phyloP scores from a whole-genome alignment of 2,329 filamentous ascomycete species.

The Curvularia lunata region DNA sequence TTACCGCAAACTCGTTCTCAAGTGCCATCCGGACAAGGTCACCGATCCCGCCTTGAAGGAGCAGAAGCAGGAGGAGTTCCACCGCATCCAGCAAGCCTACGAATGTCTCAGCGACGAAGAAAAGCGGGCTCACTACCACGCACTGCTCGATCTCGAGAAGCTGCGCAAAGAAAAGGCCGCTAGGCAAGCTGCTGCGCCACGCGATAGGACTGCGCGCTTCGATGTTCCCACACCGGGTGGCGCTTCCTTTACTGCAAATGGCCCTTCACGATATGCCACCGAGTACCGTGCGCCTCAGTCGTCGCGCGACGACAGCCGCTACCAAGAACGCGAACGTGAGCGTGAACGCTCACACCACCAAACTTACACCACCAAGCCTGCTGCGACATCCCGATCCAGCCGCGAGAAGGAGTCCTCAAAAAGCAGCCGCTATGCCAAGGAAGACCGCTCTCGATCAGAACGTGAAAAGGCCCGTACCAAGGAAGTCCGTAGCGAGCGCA shows the following conservation, averaged over 20 bases:
- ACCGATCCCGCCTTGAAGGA: slow-evolving; percentile 78
- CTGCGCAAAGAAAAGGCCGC: slow-evolving; percentile 63
- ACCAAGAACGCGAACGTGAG: slow-evolving; percentile 41
- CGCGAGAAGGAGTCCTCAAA: slow-evolving; percentile 40
- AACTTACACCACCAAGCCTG: slow-evolving; percentile 41
- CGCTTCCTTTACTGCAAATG: slow-evolving; percentile 28
- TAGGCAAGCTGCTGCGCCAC: slow-evolving; percentile 41
- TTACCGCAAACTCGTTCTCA: slow-evolving; percentile 84
- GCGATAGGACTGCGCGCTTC: slow-evolving; percentile 45
- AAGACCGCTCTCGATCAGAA: slow-evolving; percentile 50
- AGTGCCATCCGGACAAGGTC: slow-evolving; percentile 91
- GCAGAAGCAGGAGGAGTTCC: slow-evolving; percentile 84
- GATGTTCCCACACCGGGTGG: slow-evolving; percentile 40
- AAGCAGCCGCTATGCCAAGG: slow-evolving; percentile 35
- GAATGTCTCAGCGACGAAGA: slow-evolving; percentile 83
- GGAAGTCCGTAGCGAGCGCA: slow-evolving; percentile 50
- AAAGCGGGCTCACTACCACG: slow-evolving; percentile 77
- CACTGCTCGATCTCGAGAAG: slow-evolving; percentile 70
- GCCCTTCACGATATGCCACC: slow-evolving; percentile 35
- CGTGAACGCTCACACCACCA: slow-evolving; percentile 45
- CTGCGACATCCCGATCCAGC: slow-evolving; percentile 30
- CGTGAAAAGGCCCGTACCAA: slow-evolving; percentile 49
- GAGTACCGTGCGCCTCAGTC: slow-evolving; percentile 42
- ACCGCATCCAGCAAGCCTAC: slow-evolving; percentile 90
- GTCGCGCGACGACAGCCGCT: slow-evolving; percentile 42